Base-by-base conservation (phyloP, 1,284 basidiomycete species). In the Phenoliferia sp. region DNA sequence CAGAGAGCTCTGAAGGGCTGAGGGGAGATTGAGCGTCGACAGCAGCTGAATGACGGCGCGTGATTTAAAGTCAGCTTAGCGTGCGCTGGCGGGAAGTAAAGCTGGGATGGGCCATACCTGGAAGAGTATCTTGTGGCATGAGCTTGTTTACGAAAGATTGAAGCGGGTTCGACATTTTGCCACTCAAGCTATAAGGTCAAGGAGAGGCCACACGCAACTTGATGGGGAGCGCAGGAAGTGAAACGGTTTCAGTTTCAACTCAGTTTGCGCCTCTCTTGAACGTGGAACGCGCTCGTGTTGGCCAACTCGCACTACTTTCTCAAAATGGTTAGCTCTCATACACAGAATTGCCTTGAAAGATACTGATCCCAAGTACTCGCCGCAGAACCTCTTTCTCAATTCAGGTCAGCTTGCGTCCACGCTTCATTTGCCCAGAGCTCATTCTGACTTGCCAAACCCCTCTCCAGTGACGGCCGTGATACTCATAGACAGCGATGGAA, bases 401-500 rank as follows among this genome's bases (percentile, higher is more conserved):
- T 52, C 48, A 26, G 48, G 48, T 52, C 22, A 19, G 48, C 48
- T 19, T 26, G 48, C 48, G 28, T 26, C 22, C 28, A 19, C 48
- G 48, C 19, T 26, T 6, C 48, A 19, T 7, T 26, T 26, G 6
- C 48, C 6, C 9, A 7, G 7, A 9, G 48, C 48, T 52, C 22
- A 52, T 26, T 26, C 48, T 52, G n/a, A n/a, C n/a, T 26, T 7
- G 9, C 48, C 48, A 52, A 12, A 22, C 22, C 12, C 48, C 22
- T 26, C 5, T 52, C 22, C 88, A 73, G 84, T 94, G 66, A 85
- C 88, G 57, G 91, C 89, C 9, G 90, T 99, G 79, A 80, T 99
- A 73, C 87, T 98, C 76, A 87, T 98, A 74, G 96, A 99, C 83
- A 84, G 87, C 39, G 94, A 98, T 74, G 94, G 94, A 22, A 89